Percentiles rank a stretch among this genome's conserved stretches.
Conservation (phyloP, 345 rosid species). For the Aethionema arabicum region DNA sequence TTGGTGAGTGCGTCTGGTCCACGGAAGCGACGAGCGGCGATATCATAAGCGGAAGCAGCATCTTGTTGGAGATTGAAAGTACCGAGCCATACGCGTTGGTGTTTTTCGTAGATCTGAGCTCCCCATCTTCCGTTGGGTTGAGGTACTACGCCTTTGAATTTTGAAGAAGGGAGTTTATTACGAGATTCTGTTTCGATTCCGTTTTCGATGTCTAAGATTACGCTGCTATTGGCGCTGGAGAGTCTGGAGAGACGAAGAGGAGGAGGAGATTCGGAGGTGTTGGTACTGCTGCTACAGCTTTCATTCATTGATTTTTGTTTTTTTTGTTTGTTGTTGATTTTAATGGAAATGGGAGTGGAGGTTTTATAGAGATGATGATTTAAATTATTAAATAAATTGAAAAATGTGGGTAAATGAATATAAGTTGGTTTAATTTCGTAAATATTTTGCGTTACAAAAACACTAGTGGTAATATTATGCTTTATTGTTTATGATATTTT, state of each 20-base stretch:
- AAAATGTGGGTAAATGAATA: too few relatives aligned
- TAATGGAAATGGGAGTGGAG: too few relatives aligned
- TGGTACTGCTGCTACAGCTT: too few relatives aligned
- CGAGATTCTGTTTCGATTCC: slow-evolving; percentile 81
- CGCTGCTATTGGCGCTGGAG: slow-evolving; percentile 59
- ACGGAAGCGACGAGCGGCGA: slow-evolving; percentile 82
- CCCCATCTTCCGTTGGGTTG: slow-evolving; percentile 99
- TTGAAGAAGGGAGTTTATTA: slow-evolving; percentile 83
- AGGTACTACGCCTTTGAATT: slow-evolving; percentile 89
- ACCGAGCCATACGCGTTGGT: slow-evolving; percentile 91
- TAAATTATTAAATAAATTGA: too few relatives aligned
- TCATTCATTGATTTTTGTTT: too few relatives aligned
- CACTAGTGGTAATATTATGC: too few relatives aligned
- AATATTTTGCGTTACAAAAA: too few relatives aligned
- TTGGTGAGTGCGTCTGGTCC: slow-evolving; percentile 87
- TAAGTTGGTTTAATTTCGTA: too few relatives aligned
- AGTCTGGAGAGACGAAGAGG: slow-evolving; percentile 50
- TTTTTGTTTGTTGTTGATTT: too few relatives aligned
- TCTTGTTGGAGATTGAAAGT: slow-evolving; percentile 84
- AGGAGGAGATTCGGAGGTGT: slow-evolving; percentile 2
- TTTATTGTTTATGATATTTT: too few relatives aligned
- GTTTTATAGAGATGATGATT: too few relatives aligned
- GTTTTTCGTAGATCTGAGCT: slow-evolving; percentile 96
- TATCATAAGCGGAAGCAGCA: slow-evolving; percentile 81
- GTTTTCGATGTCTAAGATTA: slow-evolving; percentile 55